Base-by-base conservation (phyloP, 768 basidiomycete genomes). In the Lactarius sanguifluus region DNA sequence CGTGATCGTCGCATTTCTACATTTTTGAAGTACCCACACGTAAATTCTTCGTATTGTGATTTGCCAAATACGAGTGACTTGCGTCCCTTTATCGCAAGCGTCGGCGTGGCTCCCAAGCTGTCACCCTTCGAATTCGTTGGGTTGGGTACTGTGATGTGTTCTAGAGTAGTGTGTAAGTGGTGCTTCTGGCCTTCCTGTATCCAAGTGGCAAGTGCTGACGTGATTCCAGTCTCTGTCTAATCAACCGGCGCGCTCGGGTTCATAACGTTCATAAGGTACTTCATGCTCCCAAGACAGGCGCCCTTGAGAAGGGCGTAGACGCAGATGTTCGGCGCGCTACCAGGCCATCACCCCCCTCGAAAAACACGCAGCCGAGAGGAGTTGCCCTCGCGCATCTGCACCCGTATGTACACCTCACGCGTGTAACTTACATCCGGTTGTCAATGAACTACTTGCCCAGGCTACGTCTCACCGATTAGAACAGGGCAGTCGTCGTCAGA, bases 1-100 rank as follows among this genome's bases (percentile, higher is more conserved):
- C 30, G 34, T 20, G 47, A 58, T 59, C 57, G 47, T 54, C 64
- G 45, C 9, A 23, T 23, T 38, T 59, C 47, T 36, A 36, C 34
- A 8, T 25, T 41, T 40, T 59, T 32, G 10, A 6, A 13, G 23
- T 12, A 13, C 13, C 57, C n/a, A 58, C 30, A 59, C 36, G 47
- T 54, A 50, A 52, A 16, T 54, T 52, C 43, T 52, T 59, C 57
- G 23, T n/a, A 16, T 57, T 47, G 9, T 64, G 62, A 63, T 63
- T 10, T 57, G 55, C 62, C 28, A 8, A 52, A 62, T 23, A 54
- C 50, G 20, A 13, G 25, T 34, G 45, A 45, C 23, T 52, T 25
- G 50, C 50, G 1, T 52, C 25, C 50, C 25, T n/a, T 50, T 50
- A 25, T 25, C 12, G 12, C 47, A 50, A 25, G 47, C 47, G 13